phyloP scores from a whole-genome alignment of 805 yeast species.

The Metschnikowia arizonensis region DNA sequence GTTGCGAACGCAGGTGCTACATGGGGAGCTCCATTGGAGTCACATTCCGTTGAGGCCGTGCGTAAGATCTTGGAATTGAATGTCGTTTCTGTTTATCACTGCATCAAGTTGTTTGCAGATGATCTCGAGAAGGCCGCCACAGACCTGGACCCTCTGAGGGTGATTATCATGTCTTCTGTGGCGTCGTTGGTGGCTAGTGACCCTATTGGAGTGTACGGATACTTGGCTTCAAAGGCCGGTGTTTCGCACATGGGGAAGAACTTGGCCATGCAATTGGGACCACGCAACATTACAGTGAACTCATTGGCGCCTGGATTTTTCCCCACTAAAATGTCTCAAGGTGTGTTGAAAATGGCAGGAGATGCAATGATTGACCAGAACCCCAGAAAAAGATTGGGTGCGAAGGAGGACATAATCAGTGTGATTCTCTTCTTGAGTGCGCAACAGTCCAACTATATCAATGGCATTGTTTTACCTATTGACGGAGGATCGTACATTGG shows the following conservation, averaged over 20 bases:
- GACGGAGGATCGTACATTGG: slow-evolving; percentile 62
- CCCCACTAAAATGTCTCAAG: slow-evolving; percentile 72
- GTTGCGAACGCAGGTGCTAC: slow-evolving; percentile 78
- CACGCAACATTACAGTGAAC: slow-evolving; percentile 63
- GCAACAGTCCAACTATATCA: slow-evolving; percentile 55
- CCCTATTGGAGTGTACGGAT: slow-evolving; percentile 63
- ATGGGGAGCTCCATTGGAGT: slow-evolving; percentile 65
- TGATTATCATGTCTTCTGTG: slow-evolving; percentile 63
- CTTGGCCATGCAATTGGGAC: slow-evolving; percentile 64
- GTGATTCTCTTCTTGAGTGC: slow-evolving; percentile 52
- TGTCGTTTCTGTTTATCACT: slow-evolving; percentile 62
- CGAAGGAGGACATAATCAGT: slow-evolving; percentile 53
- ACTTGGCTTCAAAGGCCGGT: slow-evolving; percentile 71
- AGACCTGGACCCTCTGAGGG: slow-evolving; percentile 56
- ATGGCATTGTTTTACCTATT: slow-evolving; percentile 63
- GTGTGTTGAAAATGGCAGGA: slow-evolving; percentile 50
- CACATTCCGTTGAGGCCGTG: slow-evolving; percentile 58
- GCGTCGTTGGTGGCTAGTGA: slow-evolving; percentile 47
- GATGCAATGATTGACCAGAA: slow-evolving; percentile 45
- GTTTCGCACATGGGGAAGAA: slow-evolving; percentile 62
- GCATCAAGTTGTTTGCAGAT: slow-evolving; percentile 62
- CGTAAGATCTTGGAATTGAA: slow-evolving; percentile 62
- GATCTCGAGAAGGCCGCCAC: slow-evolving; percentile 50
- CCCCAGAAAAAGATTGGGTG: slow-evolving; percentile 64
- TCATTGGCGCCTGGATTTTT: slow-evolving; percentile 73